phyloP scores from a whole-genome alignment of 768 basidiomycete genomes.

The Lactarius quietus region DNA sequence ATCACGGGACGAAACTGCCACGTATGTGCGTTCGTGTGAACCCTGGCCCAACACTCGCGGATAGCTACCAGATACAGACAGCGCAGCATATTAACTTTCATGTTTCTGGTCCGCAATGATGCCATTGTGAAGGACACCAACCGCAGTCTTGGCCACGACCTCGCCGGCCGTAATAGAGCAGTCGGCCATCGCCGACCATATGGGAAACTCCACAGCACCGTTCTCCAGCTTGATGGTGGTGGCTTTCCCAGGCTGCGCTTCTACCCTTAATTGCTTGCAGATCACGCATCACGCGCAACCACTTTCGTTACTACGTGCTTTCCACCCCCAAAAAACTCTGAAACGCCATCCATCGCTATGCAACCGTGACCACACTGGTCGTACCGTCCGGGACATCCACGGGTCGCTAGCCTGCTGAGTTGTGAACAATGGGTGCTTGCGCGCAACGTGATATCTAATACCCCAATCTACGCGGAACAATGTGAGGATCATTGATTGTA shows the following conservation, averaged over 20 bases:
- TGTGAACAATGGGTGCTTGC: not conserved
- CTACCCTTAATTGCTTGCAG: not conserved
- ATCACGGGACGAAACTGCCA: slow-evolving; percentile 4
- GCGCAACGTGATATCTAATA: slow-evolving; percentile 16
- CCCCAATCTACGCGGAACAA: not conserved
- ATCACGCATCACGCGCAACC: slow-evolving; percentile 18
- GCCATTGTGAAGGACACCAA: not conserved
- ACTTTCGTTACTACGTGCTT: not conserved
- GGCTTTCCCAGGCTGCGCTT: not conserved
- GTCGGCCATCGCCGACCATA: too few species aligned
- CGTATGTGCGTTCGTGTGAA: not conserved
- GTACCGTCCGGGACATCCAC: not conserved
- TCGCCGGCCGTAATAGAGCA: not conserved
- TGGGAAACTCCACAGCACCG: slow-evolving; percentile 8
- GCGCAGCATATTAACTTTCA: not conserved
- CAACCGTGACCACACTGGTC: slow-evolving; percentile 8
- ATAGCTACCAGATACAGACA: not conserved
- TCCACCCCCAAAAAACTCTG: slow-evolving; percentile 11
- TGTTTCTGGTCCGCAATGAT: not conserved
- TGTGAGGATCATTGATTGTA: slow-evolving; percentile 11
- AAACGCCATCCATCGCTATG: slow-evolving; percentile 20
- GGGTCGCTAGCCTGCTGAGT: not conserved
- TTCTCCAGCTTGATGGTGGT: not conserved
- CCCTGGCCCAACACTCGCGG: not conserved
- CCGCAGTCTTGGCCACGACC: not conserved